Evolutionary conservation across 352 stramenopile species (phyloP), one percentile per base, ranked within the genome.

Genomic region (Pythium aristosporum): DNA sequence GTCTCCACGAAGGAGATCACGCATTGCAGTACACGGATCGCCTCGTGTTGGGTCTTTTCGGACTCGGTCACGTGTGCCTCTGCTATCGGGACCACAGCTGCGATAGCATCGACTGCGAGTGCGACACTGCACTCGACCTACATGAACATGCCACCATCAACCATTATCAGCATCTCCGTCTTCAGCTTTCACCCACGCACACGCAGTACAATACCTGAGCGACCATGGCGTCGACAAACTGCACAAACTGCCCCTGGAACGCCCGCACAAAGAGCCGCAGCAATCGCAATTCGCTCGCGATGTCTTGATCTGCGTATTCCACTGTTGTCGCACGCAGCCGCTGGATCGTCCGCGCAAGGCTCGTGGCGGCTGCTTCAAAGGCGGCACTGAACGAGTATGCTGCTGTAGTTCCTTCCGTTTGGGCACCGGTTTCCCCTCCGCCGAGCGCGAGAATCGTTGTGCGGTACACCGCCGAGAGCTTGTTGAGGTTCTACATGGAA

Each of bases 221-320:
- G 5, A 65, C 69, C 48, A 87, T 46, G 9, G 63, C 67, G 20
- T 77, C 72, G 0, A 69, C 69, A 23, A 89, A 58, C 16, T 69
- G 61, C 20, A 86, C 42, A 20, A 85, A 72, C 39, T 88, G 74
- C 18, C 81, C 79, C 54, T 88, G 77, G 56, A 90, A 86, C 18
- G 77, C 81, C 16, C 79, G 72, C 71, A 80, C 77, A 39, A 81
- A 86, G 15, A 90, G 60, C 20, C 80, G 76, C 12, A 88, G 53
- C 52, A 83, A 72, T 65, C 79, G 78, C 8, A 90, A 42, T 16
- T 66, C 57, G 9, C 23, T 30, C 5, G 18, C 57, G 20, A 65
- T 46, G 9, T 57, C 44, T 23, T 65, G 34, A 18, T 65, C 57
- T 15, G 11, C 42, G 3, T 49, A 16, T 3, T 13, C 16, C 15